Evolutionary conservation across 2,329 filamentous ascomycete genomes (phyloP).

Genomic region (Penicillium sp.): DNA sequence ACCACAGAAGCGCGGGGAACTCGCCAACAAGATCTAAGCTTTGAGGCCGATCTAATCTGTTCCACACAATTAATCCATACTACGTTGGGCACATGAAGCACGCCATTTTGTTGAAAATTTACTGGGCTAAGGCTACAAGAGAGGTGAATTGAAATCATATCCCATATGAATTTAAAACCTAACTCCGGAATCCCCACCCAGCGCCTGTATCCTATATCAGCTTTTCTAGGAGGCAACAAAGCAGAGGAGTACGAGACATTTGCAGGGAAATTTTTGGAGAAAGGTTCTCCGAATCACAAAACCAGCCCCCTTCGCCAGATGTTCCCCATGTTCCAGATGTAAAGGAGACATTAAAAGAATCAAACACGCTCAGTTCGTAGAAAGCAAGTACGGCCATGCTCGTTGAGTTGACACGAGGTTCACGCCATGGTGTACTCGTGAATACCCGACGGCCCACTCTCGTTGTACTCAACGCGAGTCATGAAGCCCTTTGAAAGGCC

Average conservation of each 20-base stretch:
- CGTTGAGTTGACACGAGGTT: not conserved
- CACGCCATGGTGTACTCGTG: slow-evolving; percentile 55
- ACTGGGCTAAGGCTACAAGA: not conserved
- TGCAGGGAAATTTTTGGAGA: slow-evolving; percentile 8
- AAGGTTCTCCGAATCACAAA: slow-evolving; percentile 6
- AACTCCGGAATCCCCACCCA: slow-evolving; percentile 27
- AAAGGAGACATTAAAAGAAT: not conserved
- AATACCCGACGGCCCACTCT: slow-evolving; percentile 65
- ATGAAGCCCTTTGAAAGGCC: slow-evolving; percentile 69
- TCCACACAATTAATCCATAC: not conserved
- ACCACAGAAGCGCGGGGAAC: not conserved
- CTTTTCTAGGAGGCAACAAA: slow-evolving; percentile 26
- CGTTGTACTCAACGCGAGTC: slow-evolving; percentile 68
- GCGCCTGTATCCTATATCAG: slow-evolving; percentile 20
- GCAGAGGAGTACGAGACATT: slow-evolving; percentile 25
- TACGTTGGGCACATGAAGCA: too few species aligned
- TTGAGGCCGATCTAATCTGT: not conserved
- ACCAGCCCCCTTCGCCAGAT: slow-evolving; percentile 16
- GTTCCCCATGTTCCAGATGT: not conserved
- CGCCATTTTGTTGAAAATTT: too few species aligned
- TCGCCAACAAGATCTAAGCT: not conserved
- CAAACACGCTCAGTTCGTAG: slow-evolving; percentile 16
- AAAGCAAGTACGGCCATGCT: slow-evolving; percentile 12
- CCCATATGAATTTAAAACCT: slow-evolving; percentile 16
- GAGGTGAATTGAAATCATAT: not conserved